Conservation (phyloP, 441 rosid species). For the Jatropha podagrica region DNA sequence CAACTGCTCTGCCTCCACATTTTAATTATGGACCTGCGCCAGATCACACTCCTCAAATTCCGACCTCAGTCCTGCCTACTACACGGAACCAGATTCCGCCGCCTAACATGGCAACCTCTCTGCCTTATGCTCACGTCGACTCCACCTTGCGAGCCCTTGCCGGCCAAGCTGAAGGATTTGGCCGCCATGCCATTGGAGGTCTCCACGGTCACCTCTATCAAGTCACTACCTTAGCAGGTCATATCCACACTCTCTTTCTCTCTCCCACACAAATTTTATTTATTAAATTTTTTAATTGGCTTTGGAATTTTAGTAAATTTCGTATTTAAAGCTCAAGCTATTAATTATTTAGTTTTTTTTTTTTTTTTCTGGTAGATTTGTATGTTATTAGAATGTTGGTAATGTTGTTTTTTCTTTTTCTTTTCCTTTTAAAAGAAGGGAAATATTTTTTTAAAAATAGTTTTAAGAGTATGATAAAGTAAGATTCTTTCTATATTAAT, state of each 20-base stretch:
- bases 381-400: too few relatives aligned
- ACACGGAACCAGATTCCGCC: conserved; percentile 1
- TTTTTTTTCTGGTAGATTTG: too few relatives aligned
- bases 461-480: too few relatives aligned
- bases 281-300: not conserved
- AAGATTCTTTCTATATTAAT: too few relatives aligned
- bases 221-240: conserved; percentile 75
- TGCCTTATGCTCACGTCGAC: conserved; percentile 69
- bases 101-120: conserved; percentile 25
- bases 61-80: conserved; percentile 20
- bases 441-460: too few relatives aligned
- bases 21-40: conserved; percentile 12
- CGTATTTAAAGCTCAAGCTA: not conserved
- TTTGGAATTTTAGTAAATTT: not conserved
- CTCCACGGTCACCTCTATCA: conserved; percentile 58
- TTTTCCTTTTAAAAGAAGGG: too few relatives aligned
- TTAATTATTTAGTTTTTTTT: too few relatives aligned
- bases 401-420: too few relatives aligned
- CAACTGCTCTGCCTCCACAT: conserved; percentile 20
- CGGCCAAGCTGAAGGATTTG: conserved; percentile 84
- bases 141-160: conserved; percentile 70
- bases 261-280: not conserved
- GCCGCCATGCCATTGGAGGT: conserved; percentile 78
- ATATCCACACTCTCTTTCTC: not conserved
- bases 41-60: conserved; percentile 11